phyloP scores from a whole-genome alignment of 208 protist species.

The Crithidia acanthocephali region DNA sequence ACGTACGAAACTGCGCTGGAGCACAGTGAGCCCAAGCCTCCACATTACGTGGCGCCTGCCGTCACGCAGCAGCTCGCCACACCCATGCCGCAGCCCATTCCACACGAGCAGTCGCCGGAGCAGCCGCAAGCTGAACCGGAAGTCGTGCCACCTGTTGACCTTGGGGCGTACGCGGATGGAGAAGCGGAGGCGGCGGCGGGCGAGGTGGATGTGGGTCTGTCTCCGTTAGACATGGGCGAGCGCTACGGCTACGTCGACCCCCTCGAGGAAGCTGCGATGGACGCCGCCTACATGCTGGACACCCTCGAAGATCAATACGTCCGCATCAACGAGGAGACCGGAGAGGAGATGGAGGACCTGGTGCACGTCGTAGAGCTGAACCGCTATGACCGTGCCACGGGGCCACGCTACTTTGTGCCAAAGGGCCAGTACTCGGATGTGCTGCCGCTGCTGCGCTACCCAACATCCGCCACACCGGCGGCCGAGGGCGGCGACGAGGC shows the following conservation, averaged over 20 bases:
- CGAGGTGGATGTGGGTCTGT: background rate
- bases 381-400: constrained; percentile 19
- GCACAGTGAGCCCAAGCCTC: too few species aligned
- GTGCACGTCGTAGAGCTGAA: constrained; percentile 47
- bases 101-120: background rate
- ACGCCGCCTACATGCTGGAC: constrained; percentile 28
- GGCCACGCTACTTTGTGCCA: constrained; percentile 30
- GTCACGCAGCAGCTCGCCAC: background rate
- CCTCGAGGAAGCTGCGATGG: constrained; percentile 22
- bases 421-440: constrained; percentile 45
- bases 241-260: constrained; percentile 27
- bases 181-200: background rate
- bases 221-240: constrained; percentile 11
- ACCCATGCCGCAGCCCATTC: constrained; percentile 1
- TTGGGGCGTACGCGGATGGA: background rate
- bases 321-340: constrained; percentile 45
- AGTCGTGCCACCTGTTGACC: background rate
- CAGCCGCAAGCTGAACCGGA: background rate
- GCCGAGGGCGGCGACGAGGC: background rate
- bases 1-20: too few species aligned
- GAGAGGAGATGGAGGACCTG: constrained; percentile 46
- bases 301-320: constrained; percentile 45
- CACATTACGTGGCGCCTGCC: too few species aligned
- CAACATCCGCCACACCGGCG: background rate
- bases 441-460: constrained; percentile 46